Evolutionary conservation across 805 yeast genomes (phyloP).

Genomic region (Suhomyces kilbournensis): DNA sequence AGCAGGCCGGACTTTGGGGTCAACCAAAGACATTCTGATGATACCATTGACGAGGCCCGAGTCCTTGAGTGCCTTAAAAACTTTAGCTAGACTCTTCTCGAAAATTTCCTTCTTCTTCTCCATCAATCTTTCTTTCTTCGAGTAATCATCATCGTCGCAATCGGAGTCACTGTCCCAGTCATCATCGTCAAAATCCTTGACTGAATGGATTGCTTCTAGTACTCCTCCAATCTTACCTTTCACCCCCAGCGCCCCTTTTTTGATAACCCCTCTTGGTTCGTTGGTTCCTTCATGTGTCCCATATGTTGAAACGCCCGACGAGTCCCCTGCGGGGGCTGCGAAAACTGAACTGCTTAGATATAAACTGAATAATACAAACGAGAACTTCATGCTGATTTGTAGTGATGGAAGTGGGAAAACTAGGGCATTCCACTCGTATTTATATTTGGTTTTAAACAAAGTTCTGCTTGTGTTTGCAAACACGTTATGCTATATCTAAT

Average conservation of each 20-base stretch:
- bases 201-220: background rate
- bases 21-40: constrained; percentile 25
- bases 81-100: constrained; percentile 14
- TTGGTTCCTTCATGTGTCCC: background rate
- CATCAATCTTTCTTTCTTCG: background rate
- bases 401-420: background rate
- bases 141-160: background rate
- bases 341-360: background rate
- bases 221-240: background rate
- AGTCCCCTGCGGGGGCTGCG: background rate
- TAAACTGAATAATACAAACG: background rate
- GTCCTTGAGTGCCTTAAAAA: constrained; percentile 24
- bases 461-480: background rate
- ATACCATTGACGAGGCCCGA: constrained; percentile 29
- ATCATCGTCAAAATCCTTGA: background rate
- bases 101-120: background rate
- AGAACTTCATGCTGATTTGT: background rate
- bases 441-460: background rate
- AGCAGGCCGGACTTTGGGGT: constrained; percentile 24
- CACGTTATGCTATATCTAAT: background rate
- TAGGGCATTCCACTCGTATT: background rate
- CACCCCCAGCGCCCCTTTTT: background rate
- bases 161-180: constrained; percentile 3
- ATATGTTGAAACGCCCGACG: background rate
- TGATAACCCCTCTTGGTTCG: background rate